Conservation (phyloP, 805 yeast species). For the Yarrowia divulgata region DNA sequence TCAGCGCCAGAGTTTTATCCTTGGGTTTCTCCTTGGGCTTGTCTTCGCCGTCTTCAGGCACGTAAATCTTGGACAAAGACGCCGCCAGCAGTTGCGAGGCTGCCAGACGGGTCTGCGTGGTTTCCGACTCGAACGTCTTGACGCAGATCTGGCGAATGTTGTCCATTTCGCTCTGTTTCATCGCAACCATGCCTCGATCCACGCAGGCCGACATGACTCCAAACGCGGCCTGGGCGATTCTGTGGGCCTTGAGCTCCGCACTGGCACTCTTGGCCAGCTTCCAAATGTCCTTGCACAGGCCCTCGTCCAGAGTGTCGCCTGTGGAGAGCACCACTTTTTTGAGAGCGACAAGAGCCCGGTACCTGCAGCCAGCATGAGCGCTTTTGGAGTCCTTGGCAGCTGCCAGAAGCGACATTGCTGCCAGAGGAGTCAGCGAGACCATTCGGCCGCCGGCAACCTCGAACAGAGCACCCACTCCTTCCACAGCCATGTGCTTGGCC, state of each 20-base stretch:
- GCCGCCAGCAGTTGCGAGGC: constrained; percentile 46
- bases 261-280: constrained; percentile 46
- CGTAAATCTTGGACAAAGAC: constrained; percentile 28
- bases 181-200: constrained; percentile 43
- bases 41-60: constrained; percentile 18
- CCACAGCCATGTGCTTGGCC: constrained; percentile 46
- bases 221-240: constrained; percentile 49
- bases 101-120: constrained; percentile 45
- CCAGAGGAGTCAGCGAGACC: constrained; percentile 49
- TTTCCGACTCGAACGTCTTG: constrained; percentile 45
- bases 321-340: constrained; percentile 43
- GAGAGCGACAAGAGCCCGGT: constrained; percentile 44
- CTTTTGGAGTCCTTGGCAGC: constrained; percentile 44
- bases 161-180: constrained; percentile 47
- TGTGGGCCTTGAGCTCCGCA: constrained; percentile 46
- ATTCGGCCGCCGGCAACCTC: constrained; percentile 47
- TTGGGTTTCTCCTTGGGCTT: constrained; percentile 26
- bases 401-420: constrained; percentile 46
- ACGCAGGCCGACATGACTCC: constrained; percentile 46
- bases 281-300: constrained; percentile 48
- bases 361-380: constrained; percentile 46
- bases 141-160: constrained; percentile 43
- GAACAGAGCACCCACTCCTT: constrained; percentile 45
- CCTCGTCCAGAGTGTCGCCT: constrained; percentile 50
- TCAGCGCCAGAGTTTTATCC: constrained; percentile 10